A percentile compares a stretch with the other conserved stretches of the same genome.
Conservation (phyloP, 371 early-diverging fungal genomes). For the Gilbertella persicaria region DNA sequence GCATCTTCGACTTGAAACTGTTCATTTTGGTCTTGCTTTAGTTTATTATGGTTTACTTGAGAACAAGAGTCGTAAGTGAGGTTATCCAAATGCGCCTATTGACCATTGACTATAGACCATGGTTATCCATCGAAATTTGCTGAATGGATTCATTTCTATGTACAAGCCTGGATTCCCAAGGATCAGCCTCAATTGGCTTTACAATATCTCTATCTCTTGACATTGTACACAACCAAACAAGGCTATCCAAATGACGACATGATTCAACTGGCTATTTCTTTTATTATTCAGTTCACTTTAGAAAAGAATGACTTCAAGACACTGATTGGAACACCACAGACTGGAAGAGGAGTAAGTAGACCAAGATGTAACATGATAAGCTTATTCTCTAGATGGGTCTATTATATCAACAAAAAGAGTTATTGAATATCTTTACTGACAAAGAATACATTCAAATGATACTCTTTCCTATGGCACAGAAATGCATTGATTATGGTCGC, state of each 20-base stretch:
- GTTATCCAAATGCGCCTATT: too few relatives aligned
- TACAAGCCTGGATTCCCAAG: slow-evolving; percentile 44
- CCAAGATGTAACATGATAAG: not conserved
- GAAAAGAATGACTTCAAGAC: slow-evolving; percentile 58
- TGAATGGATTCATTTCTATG: slow-evolving; percentile 62
- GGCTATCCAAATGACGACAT: slow-evolving; percentile 37
- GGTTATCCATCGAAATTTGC: slow-evolving; percentile 63
- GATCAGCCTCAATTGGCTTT: slow-evolving; percentile 60
- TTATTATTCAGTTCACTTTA: slow-evolving; percentile 48
- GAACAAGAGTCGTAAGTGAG: too few relatives aligned
- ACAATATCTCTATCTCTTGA: slow-evolving; percentile 67
- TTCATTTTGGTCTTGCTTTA: slow-evolving; percentile 88
- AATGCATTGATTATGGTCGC: slow-evolving; percentile 67
- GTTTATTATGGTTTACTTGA: slow-evolving; percentile 78
- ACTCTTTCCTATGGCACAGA: slow-evolving; percentile 69
- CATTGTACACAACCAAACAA: slow-evolving; percentile 50
- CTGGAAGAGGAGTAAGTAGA: slow-evolving; percentile 2
- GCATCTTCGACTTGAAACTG: slow-evolving; percentile 69
- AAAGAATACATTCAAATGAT: slow-evolving; percentile 66
- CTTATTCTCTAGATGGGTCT: slow-evolving; percentile 2
- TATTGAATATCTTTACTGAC: slow-evolving; percentile 58
- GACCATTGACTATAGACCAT: too few relatives aligned
- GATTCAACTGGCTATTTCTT: slow-evolving; percentile 40
- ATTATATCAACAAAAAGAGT: slow-evolving; percentile 35
- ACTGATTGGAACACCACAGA: slow-evolving; percentile 45